A percentile compares a stretch with the other conserved stretches of the same genome.
Evolutionary conservation across 208 protist genomes (phyloP).

Genomic region (Wallacemonas collosoma): DNA sequence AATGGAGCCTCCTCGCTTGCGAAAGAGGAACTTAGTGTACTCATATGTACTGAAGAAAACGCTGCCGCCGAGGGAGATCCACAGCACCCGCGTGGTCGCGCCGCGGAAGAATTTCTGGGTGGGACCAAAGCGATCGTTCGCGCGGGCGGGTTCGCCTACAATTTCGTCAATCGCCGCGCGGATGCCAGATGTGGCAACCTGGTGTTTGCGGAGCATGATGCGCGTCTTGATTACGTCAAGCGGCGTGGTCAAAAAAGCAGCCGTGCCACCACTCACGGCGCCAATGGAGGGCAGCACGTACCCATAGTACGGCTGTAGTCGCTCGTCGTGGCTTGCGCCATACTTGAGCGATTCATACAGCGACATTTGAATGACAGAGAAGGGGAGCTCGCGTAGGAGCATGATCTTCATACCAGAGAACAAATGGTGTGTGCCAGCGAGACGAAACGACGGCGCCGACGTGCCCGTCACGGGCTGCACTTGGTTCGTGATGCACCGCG

Average conservation of each 20-base stretch:
- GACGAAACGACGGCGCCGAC: not conserved
- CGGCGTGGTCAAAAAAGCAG: conserved; percentile 91
- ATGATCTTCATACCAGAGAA: conserved; percentile 89
- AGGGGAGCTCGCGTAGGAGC: conserved; percentile 88
- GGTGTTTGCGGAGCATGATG: conserved; percentile 82
- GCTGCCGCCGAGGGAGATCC: conserved; percentile 91
- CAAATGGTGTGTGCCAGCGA: conserved; percentile 49
- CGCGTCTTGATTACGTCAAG: conserved; percentile 93
- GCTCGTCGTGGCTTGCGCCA: conserved; percentile 28
- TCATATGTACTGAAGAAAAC: conserved; percentile 94
- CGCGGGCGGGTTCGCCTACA: conserved; percentile 43
- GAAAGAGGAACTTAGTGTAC: conserved; percentile 28
- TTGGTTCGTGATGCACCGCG: conserved; percentile 58
- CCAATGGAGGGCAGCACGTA: conserved; percentile 71
- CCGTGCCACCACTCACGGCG: conserved; percentile 77
- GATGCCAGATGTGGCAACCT: conserved; percentile 22
- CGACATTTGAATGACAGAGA: conserved; percentile 92
- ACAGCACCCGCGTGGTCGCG: conserved; percentile 79
- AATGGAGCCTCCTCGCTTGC: not conserved
- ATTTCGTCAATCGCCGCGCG: conserved; percentile 48
- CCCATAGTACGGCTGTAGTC: conserved; percentile 35
- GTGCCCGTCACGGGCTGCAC: not conserved
- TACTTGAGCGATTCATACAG: conserved; percentile 90
- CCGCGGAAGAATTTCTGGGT: conserved; percentile 84
- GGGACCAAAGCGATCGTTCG: conserved; percentile 75